A percentile compares a stretch with the other conserved stretches of the same genome.
phyloP scores from a whole-genome alignment of 345 rosid genomes.

The Moringa oleifera region DNA sequence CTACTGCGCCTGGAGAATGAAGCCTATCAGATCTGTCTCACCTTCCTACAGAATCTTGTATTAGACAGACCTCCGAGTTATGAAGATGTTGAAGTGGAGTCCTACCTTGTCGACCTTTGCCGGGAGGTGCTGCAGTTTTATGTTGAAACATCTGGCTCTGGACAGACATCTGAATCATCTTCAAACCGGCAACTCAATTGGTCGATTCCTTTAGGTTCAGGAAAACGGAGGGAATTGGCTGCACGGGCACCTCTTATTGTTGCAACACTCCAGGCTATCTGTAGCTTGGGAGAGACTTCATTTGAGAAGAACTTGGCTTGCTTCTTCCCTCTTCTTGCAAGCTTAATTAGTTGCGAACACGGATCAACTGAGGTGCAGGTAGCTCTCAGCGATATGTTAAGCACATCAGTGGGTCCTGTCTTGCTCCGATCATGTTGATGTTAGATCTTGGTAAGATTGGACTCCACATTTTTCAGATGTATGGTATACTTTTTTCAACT shows the following conservation, averaged over 20 bases:
- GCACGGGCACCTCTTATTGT: constrained; percentile 78
- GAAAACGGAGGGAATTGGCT: constrained; percentile 70
- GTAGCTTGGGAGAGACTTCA: constrained; percentile 67
- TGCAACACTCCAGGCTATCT: constrained; percentile 70
- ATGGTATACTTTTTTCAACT: constrained; percentile 18
- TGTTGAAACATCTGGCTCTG: constrained; percentile 43
- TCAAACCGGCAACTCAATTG: constrained; percentile 28
- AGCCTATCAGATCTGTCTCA: constrained; percentile 77
- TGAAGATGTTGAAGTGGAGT: constrained; percentile 51
- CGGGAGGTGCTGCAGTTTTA: constrained; percentile 62
- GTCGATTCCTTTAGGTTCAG: constrained; percentile 74
- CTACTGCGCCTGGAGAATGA: constrained; percentile 76
- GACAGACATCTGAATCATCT: constrained; percentile 28
- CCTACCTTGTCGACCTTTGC: constrained; percentile 58
- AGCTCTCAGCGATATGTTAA: constrained; percentile 89
- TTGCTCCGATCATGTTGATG: constrained; percentile 66
- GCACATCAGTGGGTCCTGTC: constrained; percentile 74
- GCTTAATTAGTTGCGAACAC: constrained; percentile 87
- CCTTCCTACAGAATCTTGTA: constrained; percentile 68
- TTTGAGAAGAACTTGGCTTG: constrained; percentile 61
- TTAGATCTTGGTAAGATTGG: constrained; percentile 16
- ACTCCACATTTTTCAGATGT: constrained; percentile 20
- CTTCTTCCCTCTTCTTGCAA: constrained; percentile 74
- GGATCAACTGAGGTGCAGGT: constrained; percentile 86
- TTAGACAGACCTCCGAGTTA: constrained; percentile 50